Conservation (phyloP, 2,329 filamentous ascomycete species). For the Claviceps maximensis region DNA sequence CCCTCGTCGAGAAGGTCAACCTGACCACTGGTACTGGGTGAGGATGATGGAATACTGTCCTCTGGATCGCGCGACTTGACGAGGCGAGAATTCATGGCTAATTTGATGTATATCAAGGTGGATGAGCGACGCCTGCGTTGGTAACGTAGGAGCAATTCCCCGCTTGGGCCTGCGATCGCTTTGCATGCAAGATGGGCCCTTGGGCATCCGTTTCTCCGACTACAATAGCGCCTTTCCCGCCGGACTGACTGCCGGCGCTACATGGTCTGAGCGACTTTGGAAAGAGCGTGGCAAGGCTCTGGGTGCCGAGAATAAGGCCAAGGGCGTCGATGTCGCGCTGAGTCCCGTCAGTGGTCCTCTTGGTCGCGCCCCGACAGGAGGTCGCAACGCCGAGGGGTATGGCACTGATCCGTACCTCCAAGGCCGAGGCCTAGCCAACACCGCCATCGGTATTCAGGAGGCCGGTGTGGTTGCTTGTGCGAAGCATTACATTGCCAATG, state of each 20-base stretch:
- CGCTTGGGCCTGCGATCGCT: slow-evolving; percentile 56
- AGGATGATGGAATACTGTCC: slow-evolving; percentile 13
- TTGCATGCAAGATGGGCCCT: slow-evolving; percentile 78
- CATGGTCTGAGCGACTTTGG: slow-evolving; percentile 63
- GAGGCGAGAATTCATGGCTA: not conserved
- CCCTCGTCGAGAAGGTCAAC: slow-evolving; percentile 83
- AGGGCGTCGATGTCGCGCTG: slow-evolving; percentile 64
- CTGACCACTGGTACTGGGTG: slow-evolving; percentile 81
- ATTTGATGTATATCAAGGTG: slow-evolving; percentile 16
- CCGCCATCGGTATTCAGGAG: slow-evolving; percentile 68
- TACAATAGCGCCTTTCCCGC: slow-evolving; percentile 72
- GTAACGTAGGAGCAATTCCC: slow-evolving; percentile 58
- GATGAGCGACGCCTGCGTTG: slow-evolving; percentile 58
- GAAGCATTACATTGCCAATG: slow-evolving; percentile 64
- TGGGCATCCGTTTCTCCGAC: slow-evolving; percentile 66
- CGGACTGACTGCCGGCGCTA: slow-evolving; percentile 68
- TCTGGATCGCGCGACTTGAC: not conserved
- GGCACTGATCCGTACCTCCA: slow-evolving; percentile 63
- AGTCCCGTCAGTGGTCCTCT: slow-evolving; percentile 34
- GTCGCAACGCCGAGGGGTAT: slow-evolving; percentile 53
- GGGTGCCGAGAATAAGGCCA: slow-evolving; percentile 53
- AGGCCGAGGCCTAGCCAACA: slow-evolving; percentile 57
- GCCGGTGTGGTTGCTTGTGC: slow-evolving; percentile 72
- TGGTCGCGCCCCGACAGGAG: slow-evolving; percentile 31
- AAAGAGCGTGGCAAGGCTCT: slow-evolving; percentile 33